These are phyloP conservation scores for Xylaria sp. DNA, from an alignment of 2,329 filamentous ascomycete genomes.

Conservation along the genomic window DNA sequence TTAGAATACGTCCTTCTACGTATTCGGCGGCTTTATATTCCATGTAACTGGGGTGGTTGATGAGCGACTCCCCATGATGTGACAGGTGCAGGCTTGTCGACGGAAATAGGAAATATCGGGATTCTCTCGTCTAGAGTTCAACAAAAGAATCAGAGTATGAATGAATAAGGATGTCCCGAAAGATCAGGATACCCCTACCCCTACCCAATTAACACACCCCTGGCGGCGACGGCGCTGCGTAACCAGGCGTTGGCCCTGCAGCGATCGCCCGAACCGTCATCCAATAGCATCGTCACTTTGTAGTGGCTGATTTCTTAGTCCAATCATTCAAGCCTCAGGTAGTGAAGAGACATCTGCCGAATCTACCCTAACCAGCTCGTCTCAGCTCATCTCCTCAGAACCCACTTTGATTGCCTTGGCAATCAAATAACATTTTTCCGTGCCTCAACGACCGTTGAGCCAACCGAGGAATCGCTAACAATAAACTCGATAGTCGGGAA, in stretches of 20 bases:
- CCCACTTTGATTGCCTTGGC: constrained; percentile 32
- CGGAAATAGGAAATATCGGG: constrained; percentile 3
- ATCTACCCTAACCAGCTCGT: constrained; percentile 29
- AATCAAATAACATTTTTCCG: constrained; percentile 34
- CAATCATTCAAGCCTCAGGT: constrained; percentile 26
- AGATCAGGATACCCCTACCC: constrained; percentile 23
- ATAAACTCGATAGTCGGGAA: constrained; percentile 9
- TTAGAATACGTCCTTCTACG: neutral
- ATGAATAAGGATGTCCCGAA: constrained; percentile 17
- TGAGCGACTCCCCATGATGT: neutral
- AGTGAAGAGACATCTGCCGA: constrained; percentile 38
- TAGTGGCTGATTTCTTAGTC: constrained; percentile 26
- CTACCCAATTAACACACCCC: constrained; percentile 27
- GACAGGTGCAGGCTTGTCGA: constrained; percentile 9
- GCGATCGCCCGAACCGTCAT: constrained; percentile 21
- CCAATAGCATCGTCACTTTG: constrained; percentile 21
- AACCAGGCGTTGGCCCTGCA: constrained; percentile 32
- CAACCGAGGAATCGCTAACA: constrained; percentile 8
- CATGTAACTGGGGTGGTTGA: neutral
- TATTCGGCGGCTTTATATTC: neutral
- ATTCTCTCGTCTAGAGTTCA: neutral
- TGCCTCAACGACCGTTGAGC: constrained; percentile 19
- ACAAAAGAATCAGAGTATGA: neutral
- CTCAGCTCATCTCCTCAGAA: constrained; percentile 34
- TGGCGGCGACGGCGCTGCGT: constrained; percentile 15